These are phyloP conservation scores for Saksenaea vasiformis DNA, from an alignment of 371 early-diverging fungal genomes.

Conservation along the genomic window DNA sequence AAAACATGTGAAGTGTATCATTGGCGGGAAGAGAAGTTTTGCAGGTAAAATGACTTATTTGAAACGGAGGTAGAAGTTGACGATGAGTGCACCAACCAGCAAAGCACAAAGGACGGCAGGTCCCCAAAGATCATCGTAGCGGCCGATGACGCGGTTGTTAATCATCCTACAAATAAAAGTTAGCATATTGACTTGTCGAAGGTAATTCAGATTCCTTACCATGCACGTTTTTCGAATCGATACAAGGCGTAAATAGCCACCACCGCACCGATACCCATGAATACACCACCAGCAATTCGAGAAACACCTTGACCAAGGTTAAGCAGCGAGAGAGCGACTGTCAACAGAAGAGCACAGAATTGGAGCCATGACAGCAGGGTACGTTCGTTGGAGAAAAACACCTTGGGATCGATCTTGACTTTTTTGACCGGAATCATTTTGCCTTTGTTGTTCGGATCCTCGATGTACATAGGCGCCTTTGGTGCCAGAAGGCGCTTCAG, in stretches of 20 bases:
- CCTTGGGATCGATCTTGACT: slow-evolving; percentile 98
- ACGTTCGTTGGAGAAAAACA: slow-evolving; percentile 99
- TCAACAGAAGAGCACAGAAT: slow-evolving; percentile 75
- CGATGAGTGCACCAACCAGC: slow-evolving; percentile 57
- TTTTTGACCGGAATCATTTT: slow-evolving; percentile 58
- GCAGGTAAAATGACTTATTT: slow-evolving; percentile 1
- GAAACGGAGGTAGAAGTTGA: slow-evolving; percentile 29
- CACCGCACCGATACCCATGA: slow-evolving; percentile 73
- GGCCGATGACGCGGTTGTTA: slow-evolving; percentile 52
- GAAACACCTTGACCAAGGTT: slow-evolving; percentile 84
- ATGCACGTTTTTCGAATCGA: slow-evolving; percentile 87
- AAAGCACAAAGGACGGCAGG: slow-evolving; percentile 83
- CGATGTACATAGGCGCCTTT: not conserved
- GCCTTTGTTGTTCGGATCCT: slow-evolving; percentile 5
- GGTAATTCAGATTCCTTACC: slow-evolving; percentile 24
- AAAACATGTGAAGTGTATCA: not conserved
- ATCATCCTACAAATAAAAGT: slow-evolving; percentile 50
- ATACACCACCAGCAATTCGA: slow-evolving; percentile 73
- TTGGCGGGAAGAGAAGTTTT: not conserved
- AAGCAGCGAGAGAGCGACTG: slow-evolving; percentile 79
- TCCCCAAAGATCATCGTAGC: slow-evolving; percentile 54
- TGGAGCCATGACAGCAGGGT: slow-evolving; percentile 95
- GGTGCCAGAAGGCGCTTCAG: slow-evolving; percentile 1
- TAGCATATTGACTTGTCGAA: slow-evolving; percentile 22
- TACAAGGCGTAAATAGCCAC: slow-evolving; percentile 85